These are phyloP conservation scores for Dacryopinax spathularia DNA, from an alignment of 768 basidiomycete genomes.

Conservation along the genomic window DNA sequence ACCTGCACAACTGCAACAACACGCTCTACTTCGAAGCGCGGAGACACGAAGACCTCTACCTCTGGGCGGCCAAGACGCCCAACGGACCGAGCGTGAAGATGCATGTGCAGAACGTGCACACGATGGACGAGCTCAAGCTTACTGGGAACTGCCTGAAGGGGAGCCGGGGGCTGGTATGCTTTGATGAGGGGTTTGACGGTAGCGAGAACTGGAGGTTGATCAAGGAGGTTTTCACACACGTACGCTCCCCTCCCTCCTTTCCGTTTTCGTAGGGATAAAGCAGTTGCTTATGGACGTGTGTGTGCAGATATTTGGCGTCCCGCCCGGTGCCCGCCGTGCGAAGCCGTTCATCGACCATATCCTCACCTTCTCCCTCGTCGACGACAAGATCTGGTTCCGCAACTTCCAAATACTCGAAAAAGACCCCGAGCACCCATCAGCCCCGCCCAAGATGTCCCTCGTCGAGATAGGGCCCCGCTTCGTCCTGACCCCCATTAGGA, in stretches of 20 bases:
- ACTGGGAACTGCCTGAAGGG: slow-evolving; percentile 97
- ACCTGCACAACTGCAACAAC: slow-evolving; percentile 96
- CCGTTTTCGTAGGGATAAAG: slow-evolving; percentile 2
- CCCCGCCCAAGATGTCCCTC: slow-evolving; percentile 71
- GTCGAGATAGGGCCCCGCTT: slow-evolving; percentile 96
- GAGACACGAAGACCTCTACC: slow-evolving; percentile 84
- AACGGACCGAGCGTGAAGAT: slow-evolving; percentile 95
- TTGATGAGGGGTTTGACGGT: slow-evolving; percentile 80
- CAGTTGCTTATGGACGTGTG: not conserved
- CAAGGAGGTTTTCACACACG: slow-evolving; percentile 91
- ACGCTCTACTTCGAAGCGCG: slow-evolving; percentile 94
- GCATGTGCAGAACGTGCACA: slow-evolving; percentile 97
- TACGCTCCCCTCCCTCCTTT: slow-evolving; percentile 27
- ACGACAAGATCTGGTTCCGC: slow-evolving; percentile 97
- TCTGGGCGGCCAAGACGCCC: slow-evolving; percentile 94
- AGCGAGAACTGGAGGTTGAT: slow-evolving; percentile 73
- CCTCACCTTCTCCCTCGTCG: slow-evolving; percentile 87
- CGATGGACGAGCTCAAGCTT: slow-evolving; percentile 99
- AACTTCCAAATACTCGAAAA: slow-evolving; percentile 98
- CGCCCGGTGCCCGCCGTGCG: slow-evolving; percentile 71
- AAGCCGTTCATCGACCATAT: slow-evolving; percentile 99
- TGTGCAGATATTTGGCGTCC: slow-evolving; percentile 82
- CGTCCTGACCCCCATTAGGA: slow-evolving; percentile 90
- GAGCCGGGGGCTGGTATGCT: slow-evolving; percentile 78
- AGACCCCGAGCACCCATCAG: slow-evolving; percentile 76